phyloP scores from a whole-genome alignment of 2,329 filamentous ascomycete genomes.

The Cercospora sp. region DNA sequence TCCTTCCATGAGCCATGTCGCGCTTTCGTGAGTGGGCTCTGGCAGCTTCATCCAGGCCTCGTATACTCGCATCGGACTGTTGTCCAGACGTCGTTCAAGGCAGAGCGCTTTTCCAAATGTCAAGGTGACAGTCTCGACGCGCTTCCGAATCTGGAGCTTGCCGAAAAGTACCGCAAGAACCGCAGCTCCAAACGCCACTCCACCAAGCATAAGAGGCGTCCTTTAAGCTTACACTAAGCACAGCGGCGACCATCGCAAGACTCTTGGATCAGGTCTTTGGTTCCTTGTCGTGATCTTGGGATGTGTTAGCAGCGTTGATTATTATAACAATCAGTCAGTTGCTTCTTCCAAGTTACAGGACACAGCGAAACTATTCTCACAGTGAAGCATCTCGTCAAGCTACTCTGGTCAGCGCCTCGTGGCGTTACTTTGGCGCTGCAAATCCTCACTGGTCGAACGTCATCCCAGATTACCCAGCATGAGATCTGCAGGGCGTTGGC shows the following conservation, averaged over 20 bases:
- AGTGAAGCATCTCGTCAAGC: not conserved
- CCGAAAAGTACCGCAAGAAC: constrained; percentile 14
- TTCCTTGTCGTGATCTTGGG: not conserved
- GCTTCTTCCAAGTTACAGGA: not conserved
- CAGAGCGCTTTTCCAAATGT: not conserved
- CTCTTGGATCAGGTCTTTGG: not conserved
- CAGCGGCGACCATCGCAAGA: not conserved
- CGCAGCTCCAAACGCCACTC: constrained; percentile 1
- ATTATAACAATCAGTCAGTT: too few species aligned
- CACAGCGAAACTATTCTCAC: not conserved
- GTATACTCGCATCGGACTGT: not conserved
- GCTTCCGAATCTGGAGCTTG: constrained; percentile 2
- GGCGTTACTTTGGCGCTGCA: constrained; percentile 1
- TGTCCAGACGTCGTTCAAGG: not conserved
- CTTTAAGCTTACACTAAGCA: constrained; percentile 12
- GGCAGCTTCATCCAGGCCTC: not conserved
- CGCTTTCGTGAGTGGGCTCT: not conserved
- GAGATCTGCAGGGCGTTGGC: not conserved
- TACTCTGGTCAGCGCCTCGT: not conserved
- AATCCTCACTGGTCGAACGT: not conserved
- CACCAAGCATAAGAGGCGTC: constrained; percentile 1
- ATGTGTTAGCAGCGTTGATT: not conserved
- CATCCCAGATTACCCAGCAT: not conserved
- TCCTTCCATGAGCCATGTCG: not conserved
- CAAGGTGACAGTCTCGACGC: not conserved